Conservation (phyloP, 2,329 filamentous ascomycete genomes). For the Arachnomyces sp. region DNA sequence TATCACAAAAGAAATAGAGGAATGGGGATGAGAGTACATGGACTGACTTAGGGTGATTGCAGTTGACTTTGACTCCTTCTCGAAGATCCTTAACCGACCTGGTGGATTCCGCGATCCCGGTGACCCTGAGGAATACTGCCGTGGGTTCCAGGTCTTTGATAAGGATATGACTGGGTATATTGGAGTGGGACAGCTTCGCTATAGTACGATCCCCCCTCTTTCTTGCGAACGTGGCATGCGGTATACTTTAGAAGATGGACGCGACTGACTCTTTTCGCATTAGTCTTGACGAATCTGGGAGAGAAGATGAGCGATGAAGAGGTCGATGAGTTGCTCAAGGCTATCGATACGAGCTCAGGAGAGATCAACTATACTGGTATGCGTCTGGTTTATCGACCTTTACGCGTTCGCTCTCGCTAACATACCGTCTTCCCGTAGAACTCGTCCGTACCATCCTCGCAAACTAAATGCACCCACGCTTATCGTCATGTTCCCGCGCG, state of each 20-base stretch:
- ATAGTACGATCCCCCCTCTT: conserved; percentile 45
- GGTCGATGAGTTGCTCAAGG: conserved; percentile 97
- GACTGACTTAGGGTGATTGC: background rate
- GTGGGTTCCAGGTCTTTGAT: conserved; percentile 98
- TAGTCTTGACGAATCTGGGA: conserved; percentile 88
- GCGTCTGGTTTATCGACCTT: conserved; percentile 20
- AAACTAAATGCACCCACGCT: conserved; percentile 51
- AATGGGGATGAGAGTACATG: no score
- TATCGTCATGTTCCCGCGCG: background rate
- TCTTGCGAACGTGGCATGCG: background rate
- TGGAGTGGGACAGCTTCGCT: conserved; percentile 93
- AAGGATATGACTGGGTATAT: conserved; percentile 99
- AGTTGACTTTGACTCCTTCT: conserved; percentile 98
- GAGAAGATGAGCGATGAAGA: conserved; percentile 99
- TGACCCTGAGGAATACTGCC: conserved; percentile 96
- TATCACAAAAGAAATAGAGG: background rate
- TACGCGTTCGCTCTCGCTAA: background rate
- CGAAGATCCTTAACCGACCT: conserved; percentile 91
- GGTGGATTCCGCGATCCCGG: conserved; percentile 97
- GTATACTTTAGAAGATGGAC: no score
- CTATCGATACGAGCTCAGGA: conserved; percentile 88
- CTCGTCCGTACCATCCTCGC: conserved; percentile 80
- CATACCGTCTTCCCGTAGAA: conserved; percentile 41
- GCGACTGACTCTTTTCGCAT: background rate
- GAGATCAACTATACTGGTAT: conserved; percentile 96